Percentiles rank a stretch among this genome's conserved stretches.
Evolutionary conservation across 1,284 basidiomycete species (phyloP).

Genomic region (Rhodotorula sp.): DNA sequence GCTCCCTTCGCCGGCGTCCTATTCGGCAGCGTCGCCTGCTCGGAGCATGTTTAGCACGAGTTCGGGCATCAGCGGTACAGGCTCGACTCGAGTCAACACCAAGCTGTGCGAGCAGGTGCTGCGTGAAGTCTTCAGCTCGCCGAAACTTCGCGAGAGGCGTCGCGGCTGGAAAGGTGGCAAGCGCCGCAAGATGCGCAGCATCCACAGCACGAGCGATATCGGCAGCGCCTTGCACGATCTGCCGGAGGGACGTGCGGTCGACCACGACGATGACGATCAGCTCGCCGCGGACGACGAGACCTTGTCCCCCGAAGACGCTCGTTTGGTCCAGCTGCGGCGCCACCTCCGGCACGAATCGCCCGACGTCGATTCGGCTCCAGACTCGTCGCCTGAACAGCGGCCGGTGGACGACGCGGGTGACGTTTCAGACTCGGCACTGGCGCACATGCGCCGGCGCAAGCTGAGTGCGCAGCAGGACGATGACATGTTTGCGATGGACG

Average conservation of each 20-base stretch:
- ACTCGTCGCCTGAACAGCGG: background rate
- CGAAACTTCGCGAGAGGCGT: conserved; percentile 38
- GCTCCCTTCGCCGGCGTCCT: conserved; percentile 27
- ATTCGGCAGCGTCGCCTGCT: background rate
- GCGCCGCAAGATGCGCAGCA: conserved; percentile 11
- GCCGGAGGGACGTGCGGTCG: background rate
- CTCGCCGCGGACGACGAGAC: background rate
- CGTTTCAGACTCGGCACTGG: background rate
- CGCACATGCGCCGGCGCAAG: background rate
- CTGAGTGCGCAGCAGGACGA: conserved; percentile 43
- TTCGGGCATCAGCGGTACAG: conserved; percentile 59
- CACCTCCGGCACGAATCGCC: background rate
- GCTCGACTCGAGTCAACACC: conserved; percentile 86
- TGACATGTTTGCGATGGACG: conserved; percentile 54
- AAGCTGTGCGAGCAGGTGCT: conserved; percentile 91
- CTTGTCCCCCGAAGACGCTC: background rate
- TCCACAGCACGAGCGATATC: conserved; percentile 15
- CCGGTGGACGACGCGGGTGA: background rate
- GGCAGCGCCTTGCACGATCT: background rate
- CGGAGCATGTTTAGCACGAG: background rate
- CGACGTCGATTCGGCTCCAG: background rate
- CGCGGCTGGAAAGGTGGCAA: conserved; percentile 31
- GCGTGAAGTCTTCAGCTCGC: conserved; percentile 64
- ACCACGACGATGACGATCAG: background rate
- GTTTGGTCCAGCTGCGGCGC: background rate